These are phyloP conservation scores for Chlorociboria aeruginascens DNA, from an alignment of 495 filamentous ascomycete species.

Conservation along the genomic window DNA sequence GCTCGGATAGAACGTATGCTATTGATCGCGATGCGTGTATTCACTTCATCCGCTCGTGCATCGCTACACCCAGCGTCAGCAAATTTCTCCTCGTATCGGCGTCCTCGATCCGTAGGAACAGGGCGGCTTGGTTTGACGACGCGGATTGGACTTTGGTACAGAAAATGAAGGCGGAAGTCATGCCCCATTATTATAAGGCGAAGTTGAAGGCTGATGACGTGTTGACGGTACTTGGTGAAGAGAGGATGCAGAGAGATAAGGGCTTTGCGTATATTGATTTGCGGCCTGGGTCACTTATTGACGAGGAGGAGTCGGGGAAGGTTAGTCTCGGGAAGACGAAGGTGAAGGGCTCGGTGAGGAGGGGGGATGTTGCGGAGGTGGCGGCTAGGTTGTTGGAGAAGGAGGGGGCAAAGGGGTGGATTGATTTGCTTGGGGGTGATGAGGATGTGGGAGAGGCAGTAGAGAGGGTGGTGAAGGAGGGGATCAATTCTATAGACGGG, in stretches of 20 bases:
- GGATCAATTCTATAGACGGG: conserved; percentile 52
- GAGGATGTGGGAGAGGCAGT: conserved; percentile 51
- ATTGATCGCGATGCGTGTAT: conserved; percentile 25
- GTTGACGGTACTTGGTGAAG: conserved; percentile 31
- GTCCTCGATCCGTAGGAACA: conserved; percentile 36
- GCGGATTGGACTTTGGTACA: conserved; percentile 39
- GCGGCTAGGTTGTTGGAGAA: conserved; percentile 51
- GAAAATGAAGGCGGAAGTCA: conserved; percentile 41
- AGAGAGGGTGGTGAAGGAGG: conserved; percentile 46
- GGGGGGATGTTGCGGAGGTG: conserved; percentile 60
- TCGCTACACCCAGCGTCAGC: conserved; percentile 41
- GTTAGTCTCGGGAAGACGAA: conserved; percentile 49
- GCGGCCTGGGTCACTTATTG: conserved; percentile 52
- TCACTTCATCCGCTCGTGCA: conserved; percentile 48
- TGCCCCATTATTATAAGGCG: conserved; percentile 53
- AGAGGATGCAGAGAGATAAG: conserved; percentile 30
- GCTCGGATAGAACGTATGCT: conserved; percentile 43
- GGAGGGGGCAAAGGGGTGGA: conserved; percentile 31
- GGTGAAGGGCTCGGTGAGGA: conserved; percentile 38
- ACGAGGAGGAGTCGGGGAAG: conserved; percentile 43
- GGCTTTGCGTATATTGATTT: conserved; percentile 54
- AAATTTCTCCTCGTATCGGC: conserved; percentile 71
- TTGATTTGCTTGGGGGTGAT: conserved; percentile 39
- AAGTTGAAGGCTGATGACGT: conserved; percentile 68
- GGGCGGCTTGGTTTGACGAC: conserved; percentile 56